phyloP scores from a whole-genome alignment of 2,329 filamentous ascomycete species.

The Podosphaera leucotricha region DNA sequence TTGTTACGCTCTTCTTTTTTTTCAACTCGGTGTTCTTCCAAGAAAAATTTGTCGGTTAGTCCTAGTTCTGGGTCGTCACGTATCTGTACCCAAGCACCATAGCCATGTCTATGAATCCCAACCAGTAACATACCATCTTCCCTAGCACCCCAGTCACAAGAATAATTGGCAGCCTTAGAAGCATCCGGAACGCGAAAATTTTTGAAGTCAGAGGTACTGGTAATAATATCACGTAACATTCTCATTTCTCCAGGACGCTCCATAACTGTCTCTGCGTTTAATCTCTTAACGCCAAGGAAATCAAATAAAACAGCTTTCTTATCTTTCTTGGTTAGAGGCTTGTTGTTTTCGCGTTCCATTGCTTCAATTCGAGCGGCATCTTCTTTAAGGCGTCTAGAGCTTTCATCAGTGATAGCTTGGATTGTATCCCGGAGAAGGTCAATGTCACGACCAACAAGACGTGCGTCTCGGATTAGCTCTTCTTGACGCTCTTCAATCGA shows the following conservation, averaged over 20 bases:
- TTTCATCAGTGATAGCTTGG: constrained; percentile 40
- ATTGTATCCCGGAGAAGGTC: constrained; percentile 58
- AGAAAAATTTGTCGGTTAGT: constrained; percentile 74
- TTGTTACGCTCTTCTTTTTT: constrained; percentile 84
- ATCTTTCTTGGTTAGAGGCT: constrained; percentile 82
- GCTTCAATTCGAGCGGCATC: constrained; percentile 39
- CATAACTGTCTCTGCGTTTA: constrained; percentile 87
- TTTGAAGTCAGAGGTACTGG: constrained; percentile 41
- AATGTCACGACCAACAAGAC: constrained; percentile 57
- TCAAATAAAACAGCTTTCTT: constrained; percentile 93
- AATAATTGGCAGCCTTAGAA: constrained; percentile 77
- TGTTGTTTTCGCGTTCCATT: constrained; percentile 48
- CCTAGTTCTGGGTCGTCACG: constrained; percentile 74
- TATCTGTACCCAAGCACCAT: constrained; percentile 87
- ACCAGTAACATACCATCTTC: constrained; percentile 96
- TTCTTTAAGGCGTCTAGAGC: constrained; percentile 49
- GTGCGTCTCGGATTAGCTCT: constrained; percentile 71
- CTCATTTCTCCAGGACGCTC: constrained; percentile 78
- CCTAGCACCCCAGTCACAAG: constrained; percentile 71
- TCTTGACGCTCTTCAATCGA: constrained; percentile 71
- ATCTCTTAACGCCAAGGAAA: constrained; percentile 74
- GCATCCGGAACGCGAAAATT: constrained; percentile 78
- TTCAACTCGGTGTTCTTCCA: constrained; percentile 95
- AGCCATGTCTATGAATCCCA: constrained; percentile 80
- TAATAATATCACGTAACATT: constrained; percentile 53